Percentiles rank a stretch among this genome's conserved stretches.
phyloP scores from a whole-genome alignment of 2,329 filamentous ascomycete genomes.

The Periconia macrospinosa region DNA sequence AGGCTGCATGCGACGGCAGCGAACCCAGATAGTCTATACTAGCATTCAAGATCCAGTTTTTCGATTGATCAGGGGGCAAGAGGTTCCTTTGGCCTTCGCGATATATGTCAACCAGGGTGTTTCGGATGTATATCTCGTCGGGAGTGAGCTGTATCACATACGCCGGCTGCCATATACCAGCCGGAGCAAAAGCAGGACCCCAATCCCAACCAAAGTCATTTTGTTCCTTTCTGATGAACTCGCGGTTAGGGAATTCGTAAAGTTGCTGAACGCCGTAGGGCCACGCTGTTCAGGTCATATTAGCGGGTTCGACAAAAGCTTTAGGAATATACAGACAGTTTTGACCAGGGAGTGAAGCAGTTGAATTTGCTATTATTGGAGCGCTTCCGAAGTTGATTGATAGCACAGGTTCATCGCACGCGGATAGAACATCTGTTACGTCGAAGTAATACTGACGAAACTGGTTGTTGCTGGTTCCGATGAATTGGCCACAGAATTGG shows the following conservation, averaged over 20 bases:
- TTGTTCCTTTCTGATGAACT: constrained; percentile 64
- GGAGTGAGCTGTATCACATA: constrained; percentile 56
- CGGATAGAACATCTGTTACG: constrained; percentile 50
- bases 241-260: constrained; percentile 57
- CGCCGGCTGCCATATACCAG: constrained; percentile 65
- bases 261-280: constrained; percentile 51
- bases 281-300: constrained; percentile 45
- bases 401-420: constrained; percentile 49
- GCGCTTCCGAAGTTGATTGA: constrained; percentile 62
- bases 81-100: constrained; percentile 62
- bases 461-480: constrained; percentile 63
- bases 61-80: constrained; percentile 58
- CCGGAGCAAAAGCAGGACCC: constrained; percentile 63
- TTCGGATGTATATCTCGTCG: constrained; percentile 51
- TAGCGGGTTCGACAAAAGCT: background rate
- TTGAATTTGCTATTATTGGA: constrained; percentile 55
- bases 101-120: constrained; percentile 62
- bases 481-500: constrained; percentile 55
- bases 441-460: constrained; percentile 66
- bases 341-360: constrained; percentile 54
- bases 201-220: constrained; percentile 66
- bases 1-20: constrained; percentile 46
- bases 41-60: constrained; percentile 63
- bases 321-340: constrained; percentile 38
- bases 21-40: constrained; percentile 61